These are phyloP conservation scores for Trametes hirsuta DNA, from an alignment of 1,284 basidiomycete species.

Conservation along the genomic window DNA sequence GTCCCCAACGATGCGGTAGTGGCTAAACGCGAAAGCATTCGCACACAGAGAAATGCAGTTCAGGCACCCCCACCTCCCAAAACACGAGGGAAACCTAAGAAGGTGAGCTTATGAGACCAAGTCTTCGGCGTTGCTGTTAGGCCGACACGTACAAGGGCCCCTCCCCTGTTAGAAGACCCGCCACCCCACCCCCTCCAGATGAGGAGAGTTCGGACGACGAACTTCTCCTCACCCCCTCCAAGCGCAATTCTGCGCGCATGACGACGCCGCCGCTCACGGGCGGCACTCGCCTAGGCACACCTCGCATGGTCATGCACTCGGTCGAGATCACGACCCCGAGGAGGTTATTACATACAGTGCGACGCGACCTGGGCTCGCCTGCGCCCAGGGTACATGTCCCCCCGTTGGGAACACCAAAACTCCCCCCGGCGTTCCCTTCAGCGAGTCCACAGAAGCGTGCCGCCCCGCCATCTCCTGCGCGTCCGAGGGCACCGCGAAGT, in stretches of 20 bases:
- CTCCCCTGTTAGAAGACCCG: not conserved
- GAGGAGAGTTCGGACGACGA: constrained; percentile 37
- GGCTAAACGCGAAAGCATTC: not conserved
- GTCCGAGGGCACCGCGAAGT: not conserved
- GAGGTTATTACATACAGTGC: constrained; percentile 11
- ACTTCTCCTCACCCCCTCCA: constrained; percentile 36
- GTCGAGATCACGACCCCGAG: constrained; percentile 43
- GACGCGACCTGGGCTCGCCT: constrained; percentile 19
- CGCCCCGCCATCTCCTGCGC: not conserved
- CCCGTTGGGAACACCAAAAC: constrained; percentile 9
- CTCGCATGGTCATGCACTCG: constrained; percentile 42
- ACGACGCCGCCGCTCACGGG: constrained; percentile 33
- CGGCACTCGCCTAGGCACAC: constrained; percentile 19
- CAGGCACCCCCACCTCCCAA: not conserved
- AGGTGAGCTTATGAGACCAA: not conserved
- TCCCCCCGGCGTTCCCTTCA: constrained; percentile 20
- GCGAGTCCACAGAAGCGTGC: constrained; percentile 7
- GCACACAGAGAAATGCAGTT: not conserved
- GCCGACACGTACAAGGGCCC: not conserved
- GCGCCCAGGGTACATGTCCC: constrained; percentile 10
- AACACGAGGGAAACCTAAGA: constrained; percentile 4
- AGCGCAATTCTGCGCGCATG: constrained; percentile 24
- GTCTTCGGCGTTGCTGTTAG: not conserved
- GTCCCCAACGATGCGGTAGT: not conserved
- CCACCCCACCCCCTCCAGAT: not conserved